phyloP scores from a whole-genome alignment of 495 filamentous ascomycete genomes.

The Talaromyces adpressus region DNA sequence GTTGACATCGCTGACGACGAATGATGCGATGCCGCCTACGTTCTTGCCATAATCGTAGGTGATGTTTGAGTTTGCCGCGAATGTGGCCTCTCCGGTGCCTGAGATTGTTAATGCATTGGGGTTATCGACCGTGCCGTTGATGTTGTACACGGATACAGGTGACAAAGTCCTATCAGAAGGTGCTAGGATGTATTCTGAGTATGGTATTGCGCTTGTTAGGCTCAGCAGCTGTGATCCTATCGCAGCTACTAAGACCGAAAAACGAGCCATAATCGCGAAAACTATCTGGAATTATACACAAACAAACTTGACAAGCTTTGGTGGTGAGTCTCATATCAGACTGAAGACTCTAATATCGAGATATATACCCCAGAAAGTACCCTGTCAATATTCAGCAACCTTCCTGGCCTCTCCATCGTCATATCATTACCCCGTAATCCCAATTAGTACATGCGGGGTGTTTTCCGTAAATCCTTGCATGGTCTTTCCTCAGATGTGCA shows the following conservation, averaged over 20 bases:
- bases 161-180: conserved; percentile 26
- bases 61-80: conserved; percentile 28
- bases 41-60: conserved; percentile 42
- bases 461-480: no score
- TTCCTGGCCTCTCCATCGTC: no score
- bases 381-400: no score
- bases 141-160: conserved; percentile 23
- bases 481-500: no score
- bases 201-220: conserved; percentile 12
- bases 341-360: no score
- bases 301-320: no score
- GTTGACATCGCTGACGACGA: conserved; percentile 21
- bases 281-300: not conserved
- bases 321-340: no score
- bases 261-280: not conserved
- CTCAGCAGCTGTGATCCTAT: not conserved
- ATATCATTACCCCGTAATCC: no score
- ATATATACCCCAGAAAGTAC: no score
- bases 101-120: conserved; percentile 18
- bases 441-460: no score
- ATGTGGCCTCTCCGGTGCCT: conserved; percentile 18
- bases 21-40: conserved; percentile 32
- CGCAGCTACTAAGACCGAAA: not conserved
- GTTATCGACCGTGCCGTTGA: conserved; percentile 32
- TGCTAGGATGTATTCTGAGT: conserved; percentile 36